Evolutionary conservation across 805 yeast species (phyloP).

Genomic region (Grigorovia yakushimaensis): DNA sequence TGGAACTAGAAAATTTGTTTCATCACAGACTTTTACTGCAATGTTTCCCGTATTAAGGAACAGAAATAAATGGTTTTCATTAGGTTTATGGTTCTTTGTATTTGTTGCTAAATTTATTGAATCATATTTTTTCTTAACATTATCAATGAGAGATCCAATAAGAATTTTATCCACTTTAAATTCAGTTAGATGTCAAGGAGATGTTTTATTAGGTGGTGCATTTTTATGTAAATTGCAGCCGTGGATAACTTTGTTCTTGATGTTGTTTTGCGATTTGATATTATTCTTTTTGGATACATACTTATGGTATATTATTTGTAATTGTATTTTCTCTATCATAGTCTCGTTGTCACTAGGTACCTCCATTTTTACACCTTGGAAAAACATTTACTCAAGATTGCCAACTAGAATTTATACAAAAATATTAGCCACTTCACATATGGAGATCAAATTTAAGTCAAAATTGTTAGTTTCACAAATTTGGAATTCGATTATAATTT

Average conservation of each 20-base stretch:
- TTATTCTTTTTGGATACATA: slow-evolving; percentile 75
- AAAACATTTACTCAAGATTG: slow-evolving; percentile 62
- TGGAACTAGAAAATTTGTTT: slow-evolving; percentile 34
- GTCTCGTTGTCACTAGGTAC: slow-evolving; percentile 67
- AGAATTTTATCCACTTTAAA: slow-evolving; percentile 54
- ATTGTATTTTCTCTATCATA: slow-evolving; percentile 61
- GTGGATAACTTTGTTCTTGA: slow-evolving; percentile 40
- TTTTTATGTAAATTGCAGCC: slow-evolving; percentile 50
- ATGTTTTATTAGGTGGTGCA: slow-evolving; percentile 46
- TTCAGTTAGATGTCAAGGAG: slow-evolving; percentile 53
- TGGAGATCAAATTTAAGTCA: slow-evolving; percentile 39
- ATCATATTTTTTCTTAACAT: slow-evolving; percentile 67
- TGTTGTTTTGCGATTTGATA: slow-evolving; percentile 52
- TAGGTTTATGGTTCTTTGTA: slow-evolving; percentile 59
- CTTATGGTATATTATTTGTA: slow-evolving; percentile 78
- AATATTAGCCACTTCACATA: slow-evolving; percentile 43
- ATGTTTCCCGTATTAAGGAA: slow-evolving; percentile 46
- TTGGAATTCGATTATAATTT: slow-evolving; percentile 78
- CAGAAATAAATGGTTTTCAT: slow-evolving; percentile 49
- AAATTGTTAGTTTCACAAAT: slow-evolving; percentile 54
- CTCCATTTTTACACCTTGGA: slow-evolving; percentile 85
- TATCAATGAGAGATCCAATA: slow-evolving; percentile 64
- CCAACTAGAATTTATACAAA: slow-evolving; percentile 72
- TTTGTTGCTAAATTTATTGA: slow-evolving; percentile 62
- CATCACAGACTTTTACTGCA: slow-evolving; percentile 51